phyloP scores from a whole-genome alignment of 495 filamentous ascomycete species.

The Podospora sp. region DNA sequence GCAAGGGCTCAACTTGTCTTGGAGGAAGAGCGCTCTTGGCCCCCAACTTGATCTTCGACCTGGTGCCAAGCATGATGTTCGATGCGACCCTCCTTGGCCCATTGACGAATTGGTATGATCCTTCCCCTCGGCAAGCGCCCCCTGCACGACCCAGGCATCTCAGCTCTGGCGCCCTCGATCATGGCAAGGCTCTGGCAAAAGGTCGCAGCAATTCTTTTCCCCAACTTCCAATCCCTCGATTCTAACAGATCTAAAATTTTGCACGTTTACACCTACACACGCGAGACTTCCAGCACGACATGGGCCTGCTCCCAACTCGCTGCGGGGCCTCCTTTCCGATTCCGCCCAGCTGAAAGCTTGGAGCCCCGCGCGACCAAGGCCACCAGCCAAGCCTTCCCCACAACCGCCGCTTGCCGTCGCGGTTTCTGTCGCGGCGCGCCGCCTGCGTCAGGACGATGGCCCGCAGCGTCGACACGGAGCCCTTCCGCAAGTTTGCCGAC shows the following conservation, averaged over 20 bases:
- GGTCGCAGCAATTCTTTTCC: not conserved
- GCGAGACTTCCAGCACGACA: not conserved
- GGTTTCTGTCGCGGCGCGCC: not conserved
- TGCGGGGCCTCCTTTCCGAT: not conserved
- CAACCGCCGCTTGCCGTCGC: not conserved
- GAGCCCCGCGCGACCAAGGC: constrained; percentile 1
- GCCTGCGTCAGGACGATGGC: not conserved
- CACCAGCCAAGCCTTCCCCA: constrained; percentile 10
- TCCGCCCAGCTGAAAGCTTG: not conserved
- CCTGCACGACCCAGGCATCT: not conserved
- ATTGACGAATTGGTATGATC: constrained; percentile 5
- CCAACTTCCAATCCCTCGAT: not conserved
- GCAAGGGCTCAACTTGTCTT: too few relatives aligned
- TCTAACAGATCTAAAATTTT: not conserved
- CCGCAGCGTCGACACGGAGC: constrained; percentile 7
- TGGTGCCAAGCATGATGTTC: not conserved
- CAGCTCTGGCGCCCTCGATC: constrained; percentile 2
- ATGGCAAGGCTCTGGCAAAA: constrained; percentile 12
- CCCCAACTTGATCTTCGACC: too few relatives aligned
- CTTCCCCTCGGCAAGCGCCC: not conserved
- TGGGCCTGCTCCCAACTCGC: not conserved
- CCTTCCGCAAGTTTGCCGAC: constrained; percentile 18
- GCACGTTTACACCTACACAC: not conserved
- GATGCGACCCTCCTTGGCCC: not conserved
- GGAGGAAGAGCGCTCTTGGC: too few relatives aligned